Conservation (phyloP, 352 stramenopile species). For the Pythium vanterpoolii region DNA sequence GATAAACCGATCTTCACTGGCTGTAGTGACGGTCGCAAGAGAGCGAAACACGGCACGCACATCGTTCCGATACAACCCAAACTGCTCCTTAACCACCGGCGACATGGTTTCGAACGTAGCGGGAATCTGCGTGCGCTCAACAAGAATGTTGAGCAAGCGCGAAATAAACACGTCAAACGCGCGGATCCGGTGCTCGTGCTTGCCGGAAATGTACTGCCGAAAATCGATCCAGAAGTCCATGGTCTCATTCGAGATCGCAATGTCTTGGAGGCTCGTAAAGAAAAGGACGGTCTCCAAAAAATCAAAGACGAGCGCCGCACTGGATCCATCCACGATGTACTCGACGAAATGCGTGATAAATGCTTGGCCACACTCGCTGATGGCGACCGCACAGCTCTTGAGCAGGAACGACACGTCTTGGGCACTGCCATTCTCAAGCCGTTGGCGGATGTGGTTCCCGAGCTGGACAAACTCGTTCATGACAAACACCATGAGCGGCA, state of each 20-base stretch:
- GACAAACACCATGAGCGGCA: conserved; percentile 73
- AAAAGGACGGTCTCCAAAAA: conserved; percentile 68
- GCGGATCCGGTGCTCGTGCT: conserved; percentile 65
- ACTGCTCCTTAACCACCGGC: conserved; percentile 52
- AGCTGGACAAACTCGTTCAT: conserved; percentile 80
- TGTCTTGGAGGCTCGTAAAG: conserved; percentile 61
- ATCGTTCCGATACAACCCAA: conserved; percentile 66
- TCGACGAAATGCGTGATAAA: conserved; percentile 85
- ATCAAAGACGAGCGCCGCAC: conserved; percentile 67
- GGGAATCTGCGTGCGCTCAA: conserved; percentile 69
- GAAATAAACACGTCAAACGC: conserved; percentile 74
- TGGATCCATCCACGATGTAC: conserved; percentile 53
- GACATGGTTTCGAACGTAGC: conserved; percentile 49
- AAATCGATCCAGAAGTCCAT: conserved; percentile 87
- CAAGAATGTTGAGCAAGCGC: conserved; percentile 58
- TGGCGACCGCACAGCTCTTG: conserved; percentile 44
- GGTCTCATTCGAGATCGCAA: conserved; percentile 71
- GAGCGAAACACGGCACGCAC: conserved; percentile 73
- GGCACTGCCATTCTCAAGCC: conserved; percentile 14
- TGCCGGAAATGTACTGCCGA: conserved; percentile 66
- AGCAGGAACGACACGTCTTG: conserved; percentile 46
- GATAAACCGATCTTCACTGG: conserved; percentile 77
- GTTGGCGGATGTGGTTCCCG: conserved; percentile 51
- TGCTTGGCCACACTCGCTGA: conserved; percentile 69
- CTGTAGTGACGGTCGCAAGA: conserved; percentile 61